These are phyloP conservation scores for Phialophora macrospora DNA, from an alignment of 2,329 filamentous ascomycete species.

Conservation along the genomic window DNA sequence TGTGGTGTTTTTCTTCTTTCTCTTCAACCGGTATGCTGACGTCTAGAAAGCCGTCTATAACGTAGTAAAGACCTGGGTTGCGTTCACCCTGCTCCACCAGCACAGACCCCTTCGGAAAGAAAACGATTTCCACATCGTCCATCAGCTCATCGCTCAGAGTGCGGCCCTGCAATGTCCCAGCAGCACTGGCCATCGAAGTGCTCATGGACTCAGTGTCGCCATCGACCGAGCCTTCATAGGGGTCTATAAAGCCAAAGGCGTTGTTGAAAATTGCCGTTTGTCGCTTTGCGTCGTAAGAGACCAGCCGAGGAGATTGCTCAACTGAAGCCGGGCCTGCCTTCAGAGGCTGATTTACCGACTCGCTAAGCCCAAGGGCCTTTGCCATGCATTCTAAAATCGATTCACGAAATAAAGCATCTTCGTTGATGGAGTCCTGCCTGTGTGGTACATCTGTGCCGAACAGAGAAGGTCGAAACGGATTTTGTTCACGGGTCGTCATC, in stretches of 20 bases:
- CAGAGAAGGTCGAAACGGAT: constrained; percentile 44
- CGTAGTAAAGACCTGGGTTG: constrained; percentile 96
- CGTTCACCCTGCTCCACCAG: constrained; percentile 95
- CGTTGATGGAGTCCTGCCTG: constrained; percentile 76
- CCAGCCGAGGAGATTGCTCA: constrained; percentile 81
- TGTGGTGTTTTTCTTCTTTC: constrained; percentile 45
- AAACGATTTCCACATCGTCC: constrained; percentile 95
- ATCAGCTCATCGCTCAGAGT: constrained; percentile 77
- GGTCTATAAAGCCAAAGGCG: constrained; percentile 88
- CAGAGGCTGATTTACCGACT: constrained; percentile 51
- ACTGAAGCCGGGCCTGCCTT: constrained; percentile 71
- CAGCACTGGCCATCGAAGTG: constrained; percentile 67
- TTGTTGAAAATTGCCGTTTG: constrained; percentile 82
- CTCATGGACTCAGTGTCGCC: constrained; percentile 84
- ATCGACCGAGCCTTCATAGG: constrained; percentile 76
- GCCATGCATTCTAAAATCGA: constrained; percentile 95
- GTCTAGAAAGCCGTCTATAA: constrained; percentile 94
- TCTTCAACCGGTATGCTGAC: constrained; percentile 80
- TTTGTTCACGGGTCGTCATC: constrained; percentile 50
- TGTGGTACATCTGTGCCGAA: constrained; percentile 34
- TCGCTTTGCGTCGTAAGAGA: constrained; percentile 80
- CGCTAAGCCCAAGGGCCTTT: constrained; percentile 82
- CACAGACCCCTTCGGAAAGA: constrained; percentile 91
- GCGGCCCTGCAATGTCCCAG: constrained; percentile 67
- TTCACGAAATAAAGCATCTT: constrained; percentile 85